Conservation (phyloP, 805 yeast species). For the Middelhovenomyces tepae region DNA sequence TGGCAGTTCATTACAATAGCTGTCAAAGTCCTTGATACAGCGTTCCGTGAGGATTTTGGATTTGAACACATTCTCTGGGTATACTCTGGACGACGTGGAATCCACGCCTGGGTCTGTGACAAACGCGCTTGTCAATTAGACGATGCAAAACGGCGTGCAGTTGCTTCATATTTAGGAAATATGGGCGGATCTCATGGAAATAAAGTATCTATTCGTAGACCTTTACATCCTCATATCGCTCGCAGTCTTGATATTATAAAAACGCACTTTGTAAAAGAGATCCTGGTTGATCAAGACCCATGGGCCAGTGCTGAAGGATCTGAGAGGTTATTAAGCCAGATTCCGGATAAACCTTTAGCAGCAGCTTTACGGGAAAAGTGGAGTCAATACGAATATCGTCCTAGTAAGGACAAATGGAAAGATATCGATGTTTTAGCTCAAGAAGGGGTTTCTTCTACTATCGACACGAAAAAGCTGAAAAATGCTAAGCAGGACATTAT, state of each 20-base stretch:
- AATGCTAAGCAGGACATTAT: slow-evolving; percentile 79
- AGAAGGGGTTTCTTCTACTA: slow-evolving; percentile 26
- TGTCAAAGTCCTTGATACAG: slow-evolving; percentile 58
- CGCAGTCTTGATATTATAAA: slow-evolving; percentile 65
- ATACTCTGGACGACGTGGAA: slow-evolving; percentile 97
- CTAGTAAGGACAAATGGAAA: slow-evolving; percentile 66
- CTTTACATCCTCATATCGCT: slow-evolving; percentile 76
- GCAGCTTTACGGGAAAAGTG: slow-evolving; percentile 50
- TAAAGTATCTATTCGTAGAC: slow-evolving; percentile 54
- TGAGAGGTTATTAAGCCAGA: slow-evolving; percentile 47
- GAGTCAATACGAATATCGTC: slow-evolving; percentile 42
- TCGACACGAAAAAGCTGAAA: slow-evolving; percentile 41
- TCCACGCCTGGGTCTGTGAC: slow-evolving; percentile 97
- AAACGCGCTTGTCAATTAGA: slow-evolving; percentile 63
- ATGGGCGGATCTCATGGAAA: slow-evolving; percentile 35
- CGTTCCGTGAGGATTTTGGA: slow-evolving; percentile 82
- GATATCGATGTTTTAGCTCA: slow-evolving; percentile 47
- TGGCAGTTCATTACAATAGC: slow-evolving; percentile 91
- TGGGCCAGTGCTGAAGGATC: slow-evolving; percentile 56
- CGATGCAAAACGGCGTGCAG: slow-evolving; percentile 65
- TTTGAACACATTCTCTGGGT: slow-evolving; percentile 86
- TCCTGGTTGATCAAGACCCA: slow-evolving; percentile 79
- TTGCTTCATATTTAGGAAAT: slow-evolving; percentile 78
- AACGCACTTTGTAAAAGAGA: slow-evolving; percentile 51
- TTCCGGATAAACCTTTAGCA: slow-evolving; percentile 45